Conservation (phyloP, 2,329 filamentous ascomycete genomes). For the Xylaria sp. region DNA sequence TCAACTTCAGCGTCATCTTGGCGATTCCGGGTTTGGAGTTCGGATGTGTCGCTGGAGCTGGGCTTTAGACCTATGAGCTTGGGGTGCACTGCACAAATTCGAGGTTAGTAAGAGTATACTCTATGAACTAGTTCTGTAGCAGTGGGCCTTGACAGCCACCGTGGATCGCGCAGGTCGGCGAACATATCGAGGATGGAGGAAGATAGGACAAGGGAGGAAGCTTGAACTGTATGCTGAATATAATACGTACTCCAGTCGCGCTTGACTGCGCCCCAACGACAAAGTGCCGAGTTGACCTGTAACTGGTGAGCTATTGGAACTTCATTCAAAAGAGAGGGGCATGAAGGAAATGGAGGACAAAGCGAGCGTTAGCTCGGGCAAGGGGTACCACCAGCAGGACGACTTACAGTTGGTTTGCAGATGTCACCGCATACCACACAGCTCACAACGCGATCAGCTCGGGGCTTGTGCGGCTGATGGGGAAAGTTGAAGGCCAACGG, state of each 20-base stretch:
- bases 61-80: slow-evolving; percentile 14
- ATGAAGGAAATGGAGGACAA: not conserved
- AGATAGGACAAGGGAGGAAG: not conserved
- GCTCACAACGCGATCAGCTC: slow-evolving; percentile 6
- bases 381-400: not conserved
- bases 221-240: not conserved
- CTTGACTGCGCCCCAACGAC: not conserved
- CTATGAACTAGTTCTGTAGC: not conserved
- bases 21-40: too few species aligned
- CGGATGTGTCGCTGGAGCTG: too few species aligned
- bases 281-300: not conserved
- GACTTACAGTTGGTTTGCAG: slow-evolving; percentile 20
- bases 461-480: too few species aligned
- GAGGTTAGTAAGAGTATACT: not conserved
- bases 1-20: slow-evolving; percentile 2
- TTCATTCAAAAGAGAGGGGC: not conserved
- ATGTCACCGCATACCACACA: slow-evolving; percentile 30
- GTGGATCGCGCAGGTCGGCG: not conserved
- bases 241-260: not conserved
- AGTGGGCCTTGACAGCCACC: not conserved
- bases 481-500: not conserved
- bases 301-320: not conserved
- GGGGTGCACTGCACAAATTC: slow-evolving; percentile 13
- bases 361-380: too few species aligned
- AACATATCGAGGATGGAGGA: not conserved